Percentiles rank a stretch among this genome's conserved stretches.
phyloP scores from a whole-genome alignment of 2,329 filamentous ascomycete genomes.

The Colletotrichum brevisporum region DNA sequence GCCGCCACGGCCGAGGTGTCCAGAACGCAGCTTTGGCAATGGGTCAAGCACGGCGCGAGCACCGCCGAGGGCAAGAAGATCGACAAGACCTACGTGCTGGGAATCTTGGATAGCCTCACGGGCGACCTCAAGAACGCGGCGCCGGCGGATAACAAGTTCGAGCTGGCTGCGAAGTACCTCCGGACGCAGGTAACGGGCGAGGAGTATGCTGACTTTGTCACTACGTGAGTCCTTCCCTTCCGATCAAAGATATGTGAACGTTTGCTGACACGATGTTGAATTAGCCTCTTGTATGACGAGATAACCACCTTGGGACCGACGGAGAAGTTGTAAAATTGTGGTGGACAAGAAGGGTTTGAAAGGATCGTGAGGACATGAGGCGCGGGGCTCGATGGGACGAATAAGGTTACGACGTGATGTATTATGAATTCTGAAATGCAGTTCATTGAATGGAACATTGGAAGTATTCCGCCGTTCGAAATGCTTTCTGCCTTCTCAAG shows the following conservation, averaged over 20 bases:
- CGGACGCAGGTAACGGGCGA: conserved; percentile 36
- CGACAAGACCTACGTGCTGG: conserved; percentile 85
- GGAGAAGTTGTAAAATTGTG: not conserved
- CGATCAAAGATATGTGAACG: not conserved
- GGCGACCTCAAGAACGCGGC: conserved; percentile 30
- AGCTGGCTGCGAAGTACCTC: conserved; percentile 34
- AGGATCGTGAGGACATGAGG: too few species aligned
- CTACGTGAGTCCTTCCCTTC: conserved; percentile 27
- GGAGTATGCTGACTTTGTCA: conserved; percentile 35
- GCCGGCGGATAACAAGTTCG: conserved; percentile 40
- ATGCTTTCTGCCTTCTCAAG: too few species aligned
- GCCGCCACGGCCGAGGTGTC: conserved; percentile 92
- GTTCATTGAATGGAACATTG: too few species aligned
- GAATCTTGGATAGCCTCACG: conserved; percentile 75
- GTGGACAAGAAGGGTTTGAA: not conserved
- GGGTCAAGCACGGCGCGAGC: conserved; percentile 76
- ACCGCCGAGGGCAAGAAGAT: conserved; percentile 86
- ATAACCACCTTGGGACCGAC: conserved; percentile 15
- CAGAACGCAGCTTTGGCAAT: conserved; percentile 90
- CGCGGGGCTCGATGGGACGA: too few species aligned
- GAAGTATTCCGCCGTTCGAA: too few species aligned
- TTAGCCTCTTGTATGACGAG: conserved; percentile 28
- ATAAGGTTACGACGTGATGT: too few species aligned
- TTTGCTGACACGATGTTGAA: not conserved
- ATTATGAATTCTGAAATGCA: too few species aligned